These are phyloP conservation scores for Metarhizium anisopliae DNA, from an alignment of 2,329 filamentous ascomycete genomes.

Conservation along the genomic window DNA sequence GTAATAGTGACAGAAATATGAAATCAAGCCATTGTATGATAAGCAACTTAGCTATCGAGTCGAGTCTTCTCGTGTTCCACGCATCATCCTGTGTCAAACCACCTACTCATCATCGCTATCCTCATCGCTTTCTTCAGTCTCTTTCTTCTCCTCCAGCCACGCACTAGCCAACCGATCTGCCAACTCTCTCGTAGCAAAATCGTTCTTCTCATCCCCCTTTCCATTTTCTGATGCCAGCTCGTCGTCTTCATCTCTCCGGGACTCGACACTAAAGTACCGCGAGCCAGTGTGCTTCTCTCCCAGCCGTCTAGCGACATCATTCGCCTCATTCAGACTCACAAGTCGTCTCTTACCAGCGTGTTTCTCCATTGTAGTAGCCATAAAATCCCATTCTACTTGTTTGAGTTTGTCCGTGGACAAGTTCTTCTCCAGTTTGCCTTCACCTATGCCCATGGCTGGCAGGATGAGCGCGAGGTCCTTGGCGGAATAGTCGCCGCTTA, in stretches of 20 bases:
- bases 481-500: constrained; percentile 19
- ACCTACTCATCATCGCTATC: constrained; percentile 1
- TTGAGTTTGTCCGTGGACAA: constrained; percentile 8
- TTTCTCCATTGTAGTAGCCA: constrained; percentile 20
- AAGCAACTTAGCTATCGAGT: background rate
- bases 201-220: constrained; percentile 12
- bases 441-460: constrained; percentile 15
- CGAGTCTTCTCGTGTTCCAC: background rate
- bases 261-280: constrained; percentile 27
- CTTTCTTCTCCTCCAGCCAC: constrained; percentile 12
- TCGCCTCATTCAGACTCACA: constrained; percentile 46
- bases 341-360: constrained; percentile 34
- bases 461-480: constrained; percentile 17
- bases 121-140: constrained; percentile 8
- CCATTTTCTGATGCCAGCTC: constrained; percentile 14
- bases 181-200: constrained; percentile 22
- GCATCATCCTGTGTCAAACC: background rate
- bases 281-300: constrained; percentile 37
- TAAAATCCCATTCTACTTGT: constrained; percentile 25
- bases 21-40: background rate
- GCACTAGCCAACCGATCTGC: constrained; percentile 7
- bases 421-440: constrained; percentile 6
- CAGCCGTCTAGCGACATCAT: constrained; percentile 47
- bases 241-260: constrained; percentile 17
- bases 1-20: background rate